Conservation (phyloP, 2,329 filamentous ascomycete genomes). For the Diaporthe velutina region DNA sequence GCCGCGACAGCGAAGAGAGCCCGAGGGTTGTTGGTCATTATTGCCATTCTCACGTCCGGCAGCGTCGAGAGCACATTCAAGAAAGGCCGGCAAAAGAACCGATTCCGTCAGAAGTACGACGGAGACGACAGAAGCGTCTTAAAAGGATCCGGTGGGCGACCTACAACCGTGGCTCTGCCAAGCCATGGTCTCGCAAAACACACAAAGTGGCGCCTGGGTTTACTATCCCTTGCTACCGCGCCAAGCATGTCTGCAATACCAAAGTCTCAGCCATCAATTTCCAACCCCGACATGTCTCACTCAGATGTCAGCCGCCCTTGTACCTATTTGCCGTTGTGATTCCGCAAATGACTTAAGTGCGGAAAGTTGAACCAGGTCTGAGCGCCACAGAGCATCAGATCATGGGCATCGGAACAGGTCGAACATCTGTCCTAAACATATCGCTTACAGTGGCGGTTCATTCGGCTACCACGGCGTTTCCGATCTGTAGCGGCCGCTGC, state of each 20-base stretch:
- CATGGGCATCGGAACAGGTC: neutral
- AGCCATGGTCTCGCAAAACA: neutral
- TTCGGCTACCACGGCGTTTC: neutral
- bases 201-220: neutral
- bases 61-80: neutral
- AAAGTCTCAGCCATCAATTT: constrained; percentile 1
- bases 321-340: neutral
- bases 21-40: neutral
- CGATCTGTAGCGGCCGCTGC: neutral
- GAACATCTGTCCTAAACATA: neutral
- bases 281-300: neutral
- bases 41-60: neutral
- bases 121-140: neutral
- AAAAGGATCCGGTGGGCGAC: neutral
- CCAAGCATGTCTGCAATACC: neutral
- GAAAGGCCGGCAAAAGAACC: neutral
- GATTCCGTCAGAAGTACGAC: no score
- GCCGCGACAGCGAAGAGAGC: neutral
- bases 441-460: neutral
- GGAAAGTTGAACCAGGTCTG: neutral
- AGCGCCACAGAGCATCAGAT: neutral
- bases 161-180: neutral
- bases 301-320: neutral
- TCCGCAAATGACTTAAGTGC: neutral
- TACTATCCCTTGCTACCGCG: neutral